Evolutionary conservation across 768 basidiomycete genomes (phyloP).

Genomic region (Xanthoconium purpureum): DNA sequence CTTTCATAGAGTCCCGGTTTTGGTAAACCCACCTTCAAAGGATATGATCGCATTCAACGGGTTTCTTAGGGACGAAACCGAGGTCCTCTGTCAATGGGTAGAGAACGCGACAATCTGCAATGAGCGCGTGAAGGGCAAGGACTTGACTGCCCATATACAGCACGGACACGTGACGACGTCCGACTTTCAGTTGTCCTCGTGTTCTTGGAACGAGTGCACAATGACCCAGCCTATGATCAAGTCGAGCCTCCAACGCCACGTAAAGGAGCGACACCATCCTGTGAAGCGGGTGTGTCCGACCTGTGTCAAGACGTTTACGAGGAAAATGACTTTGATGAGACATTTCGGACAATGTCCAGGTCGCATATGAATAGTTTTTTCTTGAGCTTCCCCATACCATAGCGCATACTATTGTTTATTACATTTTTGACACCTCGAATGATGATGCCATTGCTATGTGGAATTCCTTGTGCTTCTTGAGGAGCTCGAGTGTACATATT

Average conservation of each 20-base stretch:
- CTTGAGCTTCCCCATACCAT: not conserved
- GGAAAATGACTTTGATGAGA: not conserved
- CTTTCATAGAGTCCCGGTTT: not conserved
- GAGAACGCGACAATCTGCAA: not conserved
- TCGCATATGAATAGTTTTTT: not conserved
- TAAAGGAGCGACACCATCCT: not conserved
- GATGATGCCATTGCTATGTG: too few species aligned
- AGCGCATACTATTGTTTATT: not conserved
- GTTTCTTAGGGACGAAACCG: not conserved
- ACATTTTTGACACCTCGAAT: too few species aligned
- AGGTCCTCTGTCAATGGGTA: slow-evolving; percentile 2
- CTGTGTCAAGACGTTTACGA: slow-evolving; percentile 5
- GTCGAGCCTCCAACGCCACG: slow-evolving; percentile 6
- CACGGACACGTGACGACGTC: not conserved
- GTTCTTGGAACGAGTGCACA: not conserved
- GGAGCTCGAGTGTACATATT: too few species aligned
- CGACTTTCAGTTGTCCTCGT: not conserved
- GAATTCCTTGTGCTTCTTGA: too few species aligned
- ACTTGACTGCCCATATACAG: not conserved
- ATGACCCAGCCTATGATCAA: not conserved
- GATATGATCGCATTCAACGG: slow-evolving; percentile 1
- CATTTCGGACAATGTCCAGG: not conserved
- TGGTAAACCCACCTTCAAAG: not conserved
- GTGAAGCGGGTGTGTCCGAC: slow-evolving; percentile 2
- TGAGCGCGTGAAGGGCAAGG: not conserved